Conservation (phyloP, 2,329 filamentous ascomycete species). For the Neurospora crassa region DNA sequence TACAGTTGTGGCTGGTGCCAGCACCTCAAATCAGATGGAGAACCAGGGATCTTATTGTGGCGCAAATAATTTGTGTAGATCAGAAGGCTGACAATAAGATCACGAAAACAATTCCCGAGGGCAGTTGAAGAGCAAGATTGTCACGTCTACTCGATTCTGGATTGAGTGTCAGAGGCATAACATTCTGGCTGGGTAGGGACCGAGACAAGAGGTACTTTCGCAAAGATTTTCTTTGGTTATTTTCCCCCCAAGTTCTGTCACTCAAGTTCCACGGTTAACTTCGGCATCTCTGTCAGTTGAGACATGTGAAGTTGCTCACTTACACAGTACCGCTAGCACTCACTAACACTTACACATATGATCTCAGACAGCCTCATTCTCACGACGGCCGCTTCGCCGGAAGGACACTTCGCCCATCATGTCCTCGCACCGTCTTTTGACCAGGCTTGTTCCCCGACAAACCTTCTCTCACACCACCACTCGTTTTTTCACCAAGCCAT, state of each 20-base stretch:
- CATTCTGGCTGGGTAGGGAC: not conserved
- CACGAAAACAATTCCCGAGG: not conserved
- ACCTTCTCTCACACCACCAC: constrained; percentile 2
- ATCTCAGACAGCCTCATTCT: not conserved
- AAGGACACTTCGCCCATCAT: constrained; percentile 2
- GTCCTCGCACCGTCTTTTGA: constrained; percentile 7
- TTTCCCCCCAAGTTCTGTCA: not conserved
- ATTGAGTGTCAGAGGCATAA: not conserved
- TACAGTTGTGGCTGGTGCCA: not conserved
- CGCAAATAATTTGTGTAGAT: not conserved
- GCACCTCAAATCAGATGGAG: not conserved
- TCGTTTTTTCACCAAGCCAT: not conserved
- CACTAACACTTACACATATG: not conserved
- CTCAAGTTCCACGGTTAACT: not conserved
- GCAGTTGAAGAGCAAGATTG: not conserved
- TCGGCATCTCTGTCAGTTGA: not conserved
- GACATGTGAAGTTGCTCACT: not conserved
- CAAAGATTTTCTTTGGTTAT: not conserved
- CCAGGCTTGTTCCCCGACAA: constrained; percentile 7
- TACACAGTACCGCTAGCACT: not conserved
- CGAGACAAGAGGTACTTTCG: not conserved
- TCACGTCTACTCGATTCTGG: not conserved
- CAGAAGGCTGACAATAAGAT: not conserved
- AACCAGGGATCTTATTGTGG: not conserved
- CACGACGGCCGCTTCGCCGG: not conserved